Percentiles rank a stretch among this genome's conserved stretches.
phyloP scores from a whole-genome alignment of 2,329 filamentous ascomycete genomes.

The Colletotrichum echinochloae region DNA sequence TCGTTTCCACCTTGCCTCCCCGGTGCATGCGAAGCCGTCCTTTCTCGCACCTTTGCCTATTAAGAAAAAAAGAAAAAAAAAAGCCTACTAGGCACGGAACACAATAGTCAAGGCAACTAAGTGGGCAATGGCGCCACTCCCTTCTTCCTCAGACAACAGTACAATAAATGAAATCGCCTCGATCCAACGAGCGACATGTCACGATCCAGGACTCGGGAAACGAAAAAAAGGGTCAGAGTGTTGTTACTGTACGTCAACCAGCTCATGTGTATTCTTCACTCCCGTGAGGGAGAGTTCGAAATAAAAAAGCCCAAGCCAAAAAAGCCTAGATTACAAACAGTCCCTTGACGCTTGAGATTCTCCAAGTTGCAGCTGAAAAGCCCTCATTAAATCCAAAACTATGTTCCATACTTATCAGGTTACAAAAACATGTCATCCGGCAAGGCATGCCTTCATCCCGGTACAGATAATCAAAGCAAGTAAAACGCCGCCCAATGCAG shows the following conservation, averaged over 20 bases:
- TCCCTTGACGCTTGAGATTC: neutral
- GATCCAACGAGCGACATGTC: neutral
- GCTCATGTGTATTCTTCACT: slow-evolving; percentile 13
- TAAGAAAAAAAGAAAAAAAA: too few relatives aligned
- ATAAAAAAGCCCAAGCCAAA: neutral
- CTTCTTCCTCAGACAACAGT: too few relatives aligned
- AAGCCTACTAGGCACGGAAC: too few relatives aligned
- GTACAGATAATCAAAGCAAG: slow-evolving; percentile 13
- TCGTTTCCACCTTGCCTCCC: too few relatives aligned
- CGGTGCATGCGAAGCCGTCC: too few relatives aligned
- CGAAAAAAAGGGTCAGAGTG: neutral
- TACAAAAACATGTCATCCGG: neutral
- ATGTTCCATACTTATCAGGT: neutral
- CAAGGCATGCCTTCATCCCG: slow-evolving; percentile 21
- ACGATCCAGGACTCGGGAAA: neutral
- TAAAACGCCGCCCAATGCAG: slow-evolving; percentile 40
- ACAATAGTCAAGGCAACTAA: neutral
- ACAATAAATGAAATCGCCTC: neutral
- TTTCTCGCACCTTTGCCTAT: too few relatives aligned
- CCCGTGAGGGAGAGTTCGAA: neutral
- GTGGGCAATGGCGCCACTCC: too few relatives aligned
- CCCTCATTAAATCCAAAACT: slow-evolving; percentile 35
- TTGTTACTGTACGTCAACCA: slow-evolving; percentile 9
- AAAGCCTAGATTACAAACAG: slow-evolving; percentile 15
- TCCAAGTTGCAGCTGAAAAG: slow-evolving; percentile 6